Evolutionary conservation across 257 asterid genomes (phyloP), one percentile per base, ranked within the genome.

Genomic region (Marsdenia floribunda): DNA sequence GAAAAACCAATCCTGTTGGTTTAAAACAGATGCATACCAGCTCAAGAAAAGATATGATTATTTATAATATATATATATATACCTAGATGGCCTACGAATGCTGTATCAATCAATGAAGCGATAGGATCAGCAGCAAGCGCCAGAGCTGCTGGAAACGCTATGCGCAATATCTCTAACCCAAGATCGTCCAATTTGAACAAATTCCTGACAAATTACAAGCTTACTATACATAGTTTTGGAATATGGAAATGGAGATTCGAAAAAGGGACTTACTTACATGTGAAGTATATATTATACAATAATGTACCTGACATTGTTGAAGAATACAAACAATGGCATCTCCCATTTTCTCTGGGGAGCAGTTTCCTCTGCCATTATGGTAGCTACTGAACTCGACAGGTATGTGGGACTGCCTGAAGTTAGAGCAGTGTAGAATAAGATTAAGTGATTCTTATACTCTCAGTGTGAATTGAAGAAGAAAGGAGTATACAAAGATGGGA

Each of bases 101-200:
- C 96, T 0, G 98, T 94, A 73, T 94, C 99, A 3, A 94, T 88
- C 54, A 94, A 81, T 33, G 99, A 94, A 12, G 99, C 99, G 1
- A 94, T 67, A 5, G 99, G 99, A 79, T 94, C 99, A 19, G 99
- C 99, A 46, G 99, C 98, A 83, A 94, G 74, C 11, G 99, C 99
- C 67, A 94, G 64, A 38, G 99, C 99, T 3, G 98, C 99, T 0
- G 99, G 99, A 42, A 92, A 79, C 1, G 99, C 99, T 11, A 94
- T 92, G 0, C 79, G 33, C 18, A 92, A 47, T 22, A 94, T 89
- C 77, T 94, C 97, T 88, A 44, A n/a, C 0, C 98, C 99, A 10
- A 94, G 84, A 50, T 81, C 91, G 61, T 94, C 99, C 76, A 80
- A 54, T 78, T 88, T 92, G 85, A 92, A 88, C 6, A 92, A 85